Conservation (phyloP, 495 filamentous ascomycete genomes). For the Penicillium arizonense region DNA sequence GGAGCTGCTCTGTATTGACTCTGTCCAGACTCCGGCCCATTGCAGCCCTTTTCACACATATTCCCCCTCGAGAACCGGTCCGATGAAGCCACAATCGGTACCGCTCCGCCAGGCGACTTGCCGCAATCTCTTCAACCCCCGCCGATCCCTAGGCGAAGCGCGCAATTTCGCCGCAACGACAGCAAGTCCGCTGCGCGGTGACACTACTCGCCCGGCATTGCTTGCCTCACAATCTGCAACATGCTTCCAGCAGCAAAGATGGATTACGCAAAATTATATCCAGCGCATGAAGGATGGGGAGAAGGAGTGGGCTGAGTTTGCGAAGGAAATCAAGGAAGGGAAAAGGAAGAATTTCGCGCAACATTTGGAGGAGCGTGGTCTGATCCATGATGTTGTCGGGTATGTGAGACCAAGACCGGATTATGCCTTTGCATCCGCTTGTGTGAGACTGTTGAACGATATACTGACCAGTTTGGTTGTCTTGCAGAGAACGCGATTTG, state of each 20-base stretch:
- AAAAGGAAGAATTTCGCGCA: constrained; percentile 61
- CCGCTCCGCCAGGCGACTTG: constrained; percentile 26
- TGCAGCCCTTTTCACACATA: constrained; percentile 4
- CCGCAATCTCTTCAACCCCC: constrained; percentile 11
- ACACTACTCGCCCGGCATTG: constrained; percentile 17
- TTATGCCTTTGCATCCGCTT: neutral
- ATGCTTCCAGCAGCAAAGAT: constrained; percentile 35
- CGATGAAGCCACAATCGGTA: constrained; percentile 29
- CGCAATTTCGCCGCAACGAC: constrained; percentile 28
- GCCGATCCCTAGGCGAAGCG: constrained; percentile 18
- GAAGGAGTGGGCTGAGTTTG: constrained; percentile 54
- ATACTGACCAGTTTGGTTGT: constrained; percentile 13
- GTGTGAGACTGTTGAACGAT: neutral
- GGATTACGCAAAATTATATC: constrained; percentile 48
- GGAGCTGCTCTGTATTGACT: constrained; percentile 11
- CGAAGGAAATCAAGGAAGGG: constrained; percentile 58
- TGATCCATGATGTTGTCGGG: constrained; percentile 80
- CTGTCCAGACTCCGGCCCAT: constrained; percentile 6
- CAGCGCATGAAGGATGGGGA: constrained; percentile 54
- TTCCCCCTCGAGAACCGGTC: constrained; percentile 8
- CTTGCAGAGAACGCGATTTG: constrained; percentile 54
- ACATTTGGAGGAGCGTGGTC: constrained; percentile 75
- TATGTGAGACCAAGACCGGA: constrained; percentile 35
- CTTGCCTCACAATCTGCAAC: neutral
- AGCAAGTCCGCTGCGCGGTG: constrained; percentile 14